phyloP scores from a whole-genome alignment of 2,329 filamentous ascomycete genomes.

The Corniculantispora saksenae region DNA sequence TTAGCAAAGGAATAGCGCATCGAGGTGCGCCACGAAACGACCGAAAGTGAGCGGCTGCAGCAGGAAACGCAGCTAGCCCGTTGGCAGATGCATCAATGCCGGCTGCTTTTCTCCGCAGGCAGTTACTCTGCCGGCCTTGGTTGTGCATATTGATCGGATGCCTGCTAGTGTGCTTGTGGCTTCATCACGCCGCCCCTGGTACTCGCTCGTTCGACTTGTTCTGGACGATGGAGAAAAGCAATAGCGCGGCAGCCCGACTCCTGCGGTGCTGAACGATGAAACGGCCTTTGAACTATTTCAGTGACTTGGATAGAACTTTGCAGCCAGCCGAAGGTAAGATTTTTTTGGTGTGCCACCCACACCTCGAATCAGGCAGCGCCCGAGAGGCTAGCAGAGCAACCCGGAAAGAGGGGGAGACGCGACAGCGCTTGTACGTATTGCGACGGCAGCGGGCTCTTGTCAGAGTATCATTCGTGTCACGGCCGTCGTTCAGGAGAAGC shows the following conservation, averaged over 20 bases:
- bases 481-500: background rate
- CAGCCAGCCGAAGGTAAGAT: background rate
- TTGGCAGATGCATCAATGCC: background rate
- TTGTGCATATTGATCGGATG: background rate
- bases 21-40: background rate
- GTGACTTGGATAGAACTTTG: too few relatives aligned
- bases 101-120: background rate
- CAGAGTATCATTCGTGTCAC: constrained; percentile 2
- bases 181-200: too few relatives aligned
- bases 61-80: background rate
- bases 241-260: too few relatives aligned
- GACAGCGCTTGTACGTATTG: constrained; percentile 1
- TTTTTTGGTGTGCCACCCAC: background rate
- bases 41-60: background rate
- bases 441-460: background rate
- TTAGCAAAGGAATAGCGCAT: background rate
- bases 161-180: too few relatives aligned
- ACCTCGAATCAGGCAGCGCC: background rate
- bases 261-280: too few relatives aligned
- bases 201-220: too few relatives aligned
- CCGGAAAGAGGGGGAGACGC: background rate
- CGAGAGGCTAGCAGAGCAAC: background rate
- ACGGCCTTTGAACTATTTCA: too few relatives aligned
- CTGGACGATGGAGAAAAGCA: too few relatives aligned
- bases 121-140: background rate